These are phyloP conservation scores for Boletus patriciae DNA, from an alignment of 768 basidiomycete species.

Conservation along the genomic window DNA sequence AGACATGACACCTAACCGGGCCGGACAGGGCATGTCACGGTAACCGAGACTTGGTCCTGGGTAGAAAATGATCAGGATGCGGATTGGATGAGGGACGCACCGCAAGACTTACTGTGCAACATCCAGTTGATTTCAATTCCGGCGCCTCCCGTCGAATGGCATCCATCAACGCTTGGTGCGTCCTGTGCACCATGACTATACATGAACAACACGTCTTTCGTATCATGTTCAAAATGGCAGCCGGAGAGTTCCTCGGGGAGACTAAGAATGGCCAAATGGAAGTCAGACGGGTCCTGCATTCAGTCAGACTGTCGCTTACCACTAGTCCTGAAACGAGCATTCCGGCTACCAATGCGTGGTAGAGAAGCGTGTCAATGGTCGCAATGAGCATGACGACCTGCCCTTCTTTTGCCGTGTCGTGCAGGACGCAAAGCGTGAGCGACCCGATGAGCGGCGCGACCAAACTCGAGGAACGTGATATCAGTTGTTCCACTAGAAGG, in stretches of 20 bases:
- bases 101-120: constrained; percentile 28
- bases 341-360: constrained; percentile 30
- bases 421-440: constrained; percentile 27
- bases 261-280: constrained; percentile 23
- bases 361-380: constrained; percentile 29
- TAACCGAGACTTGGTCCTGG: constrained; percentile 2
- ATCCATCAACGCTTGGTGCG: constrained; percentile 12
- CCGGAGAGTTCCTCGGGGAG: constrained; percentile 22
- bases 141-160: constrained; percentile 1
- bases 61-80: not conserved
- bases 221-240: constrained; percentile 24
- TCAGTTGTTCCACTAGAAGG: constrained; percentile 9
- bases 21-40: not conserved
- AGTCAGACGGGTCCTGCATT: not conserved
- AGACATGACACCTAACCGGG: constrained; percentile 28
- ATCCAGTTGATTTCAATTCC: constrained; percentile 34
- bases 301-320: constrained; percentile 15
- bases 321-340: constrained; percentile 30
- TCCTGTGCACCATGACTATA: constrained; percentile 12
- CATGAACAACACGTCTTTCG: constrained; percentile 17
- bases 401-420: constrained; percentile 19
- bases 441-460: constrained; percentile 33
- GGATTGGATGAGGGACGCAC: too few species aligned
- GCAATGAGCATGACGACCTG: constrained; percentile 36
- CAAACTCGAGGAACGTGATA: constrained; percentile 27